Evolutionary conservation across 345 rosid species (phyloP).

Genomic region (Arabidopsis thaliana): DNA sequence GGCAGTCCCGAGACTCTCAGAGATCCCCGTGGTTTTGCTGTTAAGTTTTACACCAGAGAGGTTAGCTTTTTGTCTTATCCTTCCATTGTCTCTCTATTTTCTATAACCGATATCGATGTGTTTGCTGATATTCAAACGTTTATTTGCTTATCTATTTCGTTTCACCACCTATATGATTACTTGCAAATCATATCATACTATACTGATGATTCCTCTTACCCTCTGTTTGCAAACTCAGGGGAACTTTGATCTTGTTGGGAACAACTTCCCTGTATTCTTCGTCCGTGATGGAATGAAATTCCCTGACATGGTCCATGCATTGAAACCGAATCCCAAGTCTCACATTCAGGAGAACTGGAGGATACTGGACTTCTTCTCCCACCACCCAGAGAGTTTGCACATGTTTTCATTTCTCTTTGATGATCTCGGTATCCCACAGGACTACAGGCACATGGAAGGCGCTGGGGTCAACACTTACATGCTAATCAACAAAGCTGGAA

Average conservation of each 20-base stretch:
- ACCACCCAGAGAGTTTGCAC: constrained; percentile 93
- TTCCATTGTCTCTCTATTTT: background rate
- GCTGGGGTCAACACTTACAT: constrained; percentile 85
- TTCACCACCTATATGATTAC: background rate
- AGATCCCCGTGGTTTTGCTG: constrained; percentile 98
- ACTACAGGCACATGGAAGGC: constrained; percentile 98
- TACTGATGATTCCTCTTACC: constrained; percentile 21
- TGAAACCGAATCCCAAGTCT: constrained; percentile 97
- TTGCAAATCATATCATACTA: background rate
- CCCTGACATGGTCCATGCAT: constrained; percentile 92
- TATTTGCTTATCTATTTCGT: background rate
- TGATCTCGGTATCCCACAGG: constrained; percentile 89
- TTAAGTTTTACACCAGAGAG: constrained; percentile 98
- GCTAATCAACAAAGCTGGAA: constrained; percentile 89
- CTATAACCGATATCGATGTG: background rate
- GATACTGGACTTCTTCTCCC: constrained; percentile 90
- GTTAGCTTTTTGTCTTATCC: constrained; percentile 46
- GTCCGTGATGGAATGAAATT: constrained; percentile 95
- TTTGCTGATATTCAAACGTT: background rate
- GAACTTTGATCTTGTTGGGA: constrained; percentile 97
- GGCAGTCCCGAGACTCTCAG: constrained; percentile 98
- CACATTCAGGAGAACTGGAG: constrained; percentile 98
- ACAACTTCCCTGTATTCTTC: constrained; percentile 97
- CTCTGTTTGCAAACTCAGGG: constrained; percentile 59
- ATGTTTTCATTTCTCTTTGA: constrained; percentile 89